Base-by-base conservation (phyloP, 2,329 filamentous ascomycete genomes). In the Epicoccum nigrum region DNA sequence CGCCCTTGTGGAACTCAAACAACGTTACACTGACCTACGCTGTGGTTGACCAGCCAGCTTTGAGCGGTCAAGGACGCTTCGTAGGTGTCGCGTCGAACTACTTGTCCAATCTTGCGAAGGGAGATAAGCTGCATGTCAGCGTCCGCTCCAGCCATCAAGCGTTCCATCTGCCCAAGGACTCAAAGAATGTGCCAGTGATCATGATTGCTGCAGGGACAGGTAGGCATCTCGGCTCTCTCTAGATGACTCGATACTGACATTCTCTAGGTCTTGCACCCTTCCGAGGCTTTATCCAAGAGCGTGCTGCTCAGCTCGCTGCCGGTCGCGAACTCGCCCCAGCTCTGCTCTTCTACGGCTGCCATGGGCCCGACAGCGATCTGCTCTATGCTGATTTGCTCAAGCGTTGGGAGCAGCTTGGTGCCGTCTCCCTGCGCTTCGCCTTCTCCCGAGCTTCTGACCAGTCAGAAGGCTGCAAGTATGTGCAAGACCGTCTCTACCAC, bases 11-110 rank as follows among this genome's bases (percentile, higher is more conserved):
- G 55, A 80, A 86, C 55, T 77, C 82, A 0, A 75, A 74, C 9
- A 77, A 78, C 50, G 81, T 82, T 42, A 86, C 86, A 0, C 79
- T 92, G 20, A 91, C 87, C 3, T 91, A 88, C 74, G 80, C 81
- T 3, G 80, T 92, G 1, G 79, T 89, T 42, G 79, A 86, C 39
- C 77, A 76, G 2, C 80, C 82, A 0, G 80, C 85, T 0, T 59
- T 77, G 16, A 70, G 71, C 12, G 64, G 71, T 4, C 74, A 80
- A 9, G 76, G 77, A 13, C 70, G 72, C 28, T 73, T 75, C 56
- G 67, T 77, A 20, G 77, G 77, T 34, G 77, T 79, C 8, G 74
- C 76, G 4, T 70, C 70, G 1, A 74, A 65, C 53, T 79, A 78
- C 58, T 71, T 79, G 21, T 70, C 73, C 2, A 62, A 60, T 16